Evolutionary conservation across 352 stramenopile species (phyloP).

Genomic region (Globisporangium viniferum): DNA sequence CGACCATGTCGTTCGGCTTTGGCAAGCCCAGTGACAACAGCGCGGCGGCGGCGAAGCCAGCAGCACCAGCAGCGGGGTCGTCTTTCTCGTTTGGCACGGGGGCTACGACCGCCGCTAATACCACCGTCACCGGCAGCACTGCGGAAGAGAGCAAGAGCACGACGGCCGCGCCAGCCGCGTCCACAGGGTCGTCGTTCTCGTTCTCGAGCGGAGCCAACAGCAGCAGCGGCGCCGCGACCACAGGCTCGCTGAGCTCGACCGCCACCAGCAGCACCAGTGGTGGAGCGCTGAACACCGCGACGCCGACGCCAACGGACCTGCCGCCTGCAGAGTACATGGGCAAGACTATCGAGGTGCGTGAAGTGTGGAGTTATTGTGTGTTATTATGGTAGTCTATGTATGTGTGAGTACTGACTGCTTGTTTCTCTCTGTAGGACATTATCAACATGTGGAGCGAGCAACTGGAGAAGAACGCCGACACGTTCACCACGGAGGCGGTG

Average conservation of each 20-base stretch:
- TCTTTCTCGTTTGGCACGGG: conserved; percentile 3
- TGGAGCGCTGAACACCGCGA: conserved; percentile 22
- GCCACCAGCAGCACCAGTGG: background rate
- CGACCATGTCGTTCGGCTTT: conserved; percentile 8
- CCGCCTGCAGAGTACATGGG: conserved; percentile 83
- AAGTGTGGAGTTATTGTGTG: background rate
- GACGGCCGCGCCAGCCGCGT: background rate
- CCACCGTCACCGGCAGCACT: background rate
- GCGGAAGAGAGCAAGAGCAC: conserved; percentile 5
- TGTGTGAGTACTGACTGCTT: background rate
- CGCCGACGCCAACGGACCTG: conserved; percentile 49
- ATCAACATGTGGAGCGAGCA: conserved; percentile 90
- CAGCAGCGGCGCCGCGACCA: conserved; percentile 17
- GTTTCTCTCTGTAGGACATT: conserved; percentile 50
- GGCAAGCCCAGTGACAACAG: background rate
- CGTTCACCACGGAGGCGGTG: conserved; percentile 85
- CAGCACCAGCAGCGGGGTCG: background rate
- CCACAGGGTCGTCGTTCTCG: conserved; percentile 9
- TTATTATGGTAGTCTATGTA: background rate
- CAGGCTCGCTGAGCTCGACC: conserved; percentile 21
- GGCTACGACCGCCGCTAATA: background rate
- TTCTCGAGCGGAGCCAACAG: conserved; percentile 8
- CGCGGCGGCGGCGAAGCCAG: background rate
- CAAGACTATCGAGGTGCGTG: conserved; percentile 71
- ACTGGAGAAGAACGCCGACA: conserved; percentile 78